These are phyloP conservation scores for Astrephomene gubernaculifera DNA, from an alignment of 139 green algal genomes.

Conservation along the genomic window DNA sequence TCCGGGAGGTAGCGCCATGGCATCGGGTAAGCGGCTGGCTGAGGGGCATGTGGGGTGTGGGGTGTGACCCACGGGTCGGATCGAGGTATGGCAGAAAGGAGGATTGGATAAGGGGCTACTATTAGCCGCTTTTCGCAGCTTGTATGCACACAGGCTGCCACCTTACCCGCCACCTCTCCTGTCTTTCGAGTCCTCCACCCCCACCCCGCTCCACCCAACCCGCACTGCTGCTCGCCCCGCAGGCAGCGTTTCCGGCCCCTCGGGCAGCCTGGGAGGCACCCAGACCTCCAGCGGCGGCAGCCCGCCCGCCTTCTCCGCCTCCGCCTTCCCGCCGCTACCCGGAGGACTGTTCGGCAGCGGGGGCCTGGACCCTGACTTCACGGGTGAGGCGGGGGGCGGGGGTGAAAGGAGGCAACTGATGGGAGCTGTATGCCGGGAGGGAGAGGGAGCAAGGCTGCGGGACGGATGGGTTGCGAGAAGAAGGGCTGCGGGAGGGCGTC, in stretches of 20 bases:
- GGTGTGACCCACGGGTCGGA: not conserved
- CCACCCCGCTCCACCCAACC: not conserved
- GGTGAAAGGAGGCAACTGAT: not conserved
- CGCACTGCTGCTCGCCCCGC: not conserved
- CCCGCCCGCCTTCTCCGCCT: conserved; percentile 5
- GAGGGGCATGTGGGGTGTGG: not conserved
- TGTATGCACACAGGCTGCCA: not conserved
- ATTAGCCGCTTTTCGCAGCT: not conserved
- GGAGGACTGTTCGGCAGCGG: not conserved
- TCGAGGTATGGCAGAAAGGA: no score
- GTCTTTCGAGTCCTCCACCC: not conserved
- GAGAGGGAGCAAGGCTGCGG: not conserved
- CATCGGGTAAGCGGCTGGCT: not conserved
- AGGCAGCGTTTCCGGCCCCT: conserved; percentile 36
- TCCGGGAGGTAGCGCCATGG: conserved; percentile 17
- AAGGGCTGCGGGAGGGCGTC: not conserved
- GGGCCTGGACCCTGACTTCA: conserved; percentile 27
- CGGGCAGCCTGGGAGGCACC: not conserved
- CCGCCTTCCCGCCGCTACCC: not conserved
- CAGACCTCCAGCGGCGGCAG: conserved; percentile 7
- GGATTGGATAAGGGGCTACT: no score
- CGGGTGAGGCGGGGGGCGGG: not conserved
- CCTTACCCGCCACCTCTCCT: not conserved
- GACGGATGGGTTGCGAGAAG: not conserved
- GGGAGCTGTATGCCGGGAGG: not conserved